Base-by-base conservation (phyloP, 2,329 filamentous ascomycete species). In the Penicillium sp. region DNA sequence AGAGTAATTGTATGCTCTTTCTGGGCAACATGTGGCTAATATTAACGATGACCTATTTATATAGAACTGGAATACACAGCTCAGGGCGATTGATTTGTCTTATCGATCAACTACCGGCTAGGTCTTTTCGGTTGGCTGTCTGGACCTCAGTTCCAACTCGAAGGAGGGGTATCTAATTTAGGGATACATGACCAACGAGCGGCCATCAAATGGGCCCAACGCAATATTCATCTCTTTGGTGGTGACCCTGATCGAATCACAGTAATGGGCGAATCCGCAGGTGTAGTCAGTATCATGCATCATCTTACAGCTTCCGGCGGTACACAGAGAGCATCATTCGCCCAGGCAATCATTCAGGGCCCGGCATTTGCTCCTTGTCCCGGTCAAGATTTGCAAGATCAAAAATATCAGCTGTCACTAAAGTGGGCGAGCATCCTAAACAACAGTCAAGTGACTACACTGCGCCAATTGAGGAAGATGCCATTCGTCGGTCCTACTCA, bases 161-260 rank as follows among this genome's bases (percentile, higher is more conserved):
- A 51, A 18, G 30, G 48, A n/a, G 48, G 77, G 3, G 72, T 71
- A 3, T 69, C 77, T 3, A 83, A 83, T 61, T 73, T 73, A 11
- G 81, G 74, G 1, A 66, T 83, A 0, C 71, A 77, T 49, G 81
- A 84, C 59, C 82, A 84, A 63, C 73, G 79, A 11, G 70, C 82
- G 20, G 81, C 80, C 21, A 68, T 86, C 5, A 71, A 83, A 62
- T 86, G 83, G 83, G 74, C 84, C 2, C 75, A 80, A 54, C 64
- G 77, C 46, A 70, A 83, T 59, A 82, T 84, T 53, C 68, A 78
- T 62, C 66, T 74, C 11, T 85, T 84, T 60, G 82, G 82, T 16
- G 81, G 82, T 9, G 77, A 84, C 63, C 67, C 74, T 3, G 66
- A 71, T 2, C 70, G 72, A 16, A 75, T 83, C 42, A 83, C 80